Evolutionary conservation across 2,329 filamentous ascomycete species (phyloP).

Genomic region (Epichloe baconii): DNA sequence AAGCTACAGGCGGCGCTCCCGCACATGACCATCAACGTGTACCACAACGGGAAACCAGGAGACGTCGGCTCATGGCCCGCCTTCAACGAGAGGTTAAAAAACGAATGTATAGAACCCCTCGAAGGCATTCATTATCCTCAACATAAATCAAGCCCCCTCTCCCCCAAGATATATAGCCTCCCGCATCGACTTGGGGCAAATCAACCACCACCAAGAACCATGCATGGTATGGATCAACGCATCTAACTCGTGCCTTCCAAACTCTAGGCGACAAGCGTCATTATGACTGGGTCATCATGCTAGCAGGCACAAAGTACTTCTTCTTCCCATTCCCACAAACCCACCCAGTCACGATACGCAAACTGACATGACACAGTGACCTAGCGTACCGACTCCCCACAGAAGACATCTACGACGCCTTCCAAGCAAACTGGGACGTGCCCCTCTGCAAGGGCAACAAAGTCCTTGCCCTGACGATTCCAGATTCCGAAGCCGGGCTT

Average conservation of each 20-base stretch:
- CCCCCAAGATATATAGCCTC: not conserved
- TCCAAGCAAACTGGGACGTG: constrained; percentile 37
- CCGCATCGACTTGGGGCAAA: no score
- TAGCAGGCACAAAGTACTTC: constrained; percentile 48
- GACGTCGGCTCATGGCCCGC: constrained; percentile 29
- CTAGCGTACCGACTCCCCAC: constrained; percentile 27
- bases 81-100: constrained; percentile 19
- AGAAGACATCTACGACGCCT: constrained; percentile 32
- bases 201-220: no score
- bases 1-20: constrained; percentile 34
- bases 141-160: not conserved
- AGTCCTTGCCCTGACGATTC: constrained; percentile 51
- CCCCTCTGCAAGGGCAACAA: constrained; percentile 38
- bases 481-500: constrained; percentile 29
- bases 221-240: no score
- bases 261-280: constrained; percentile 11
- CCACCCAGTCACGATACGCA: not conserved
- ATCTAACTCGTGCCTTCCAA: no score
- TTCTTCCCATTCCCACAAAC: not conserved
- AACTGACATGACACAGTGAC: constrained; percentile 27
- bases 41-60: constrained; percentile 37
- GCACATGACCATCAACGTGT: constrained; percentile 27
- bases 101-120: constrained; percentile 18
- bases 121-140: not conserved
- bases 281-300: constrained; percentile 49